Conservation (phyloP, 805 yeast genomes). For the Metschnikowia gelsemii region DNA sequence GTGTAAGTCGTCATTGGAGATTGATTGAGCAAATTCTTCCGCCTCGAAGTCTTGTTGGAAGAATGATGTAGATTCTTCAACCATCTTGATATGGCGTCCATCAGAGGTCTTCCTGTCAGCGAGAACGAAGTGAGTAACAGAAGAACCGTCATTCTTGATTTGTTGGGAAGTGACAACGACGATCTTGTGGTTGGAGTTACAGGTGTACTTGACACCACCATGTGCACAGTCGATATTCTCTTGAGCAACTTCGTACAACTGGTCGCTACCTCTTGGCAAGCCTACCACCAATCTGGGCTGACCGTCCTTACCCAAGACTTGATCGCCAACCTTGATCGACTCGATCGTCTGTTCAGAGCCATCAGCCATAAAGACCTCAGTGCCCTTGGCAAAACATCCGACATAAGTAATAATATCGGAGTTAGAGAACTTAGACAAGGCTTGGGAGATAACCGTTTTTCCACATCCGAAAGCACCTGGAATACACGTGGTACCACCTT, state of each 20-base stretch:
- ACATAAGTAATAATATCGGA: slow-evolving; percentile 95
- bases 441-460: slow-evolving; percentile 96
- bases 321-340: slow-evolving; percentile 9
- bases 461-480: slow-evolving; percentile 99
- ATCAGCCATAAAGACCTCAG: slow-evolving; percentile 10
- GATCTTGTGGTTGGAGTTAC: slow-evolving; percentile 11
- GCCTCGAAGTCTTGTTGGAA: background rate
- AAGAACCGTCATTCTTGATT: slow-evolving; percentile 1
- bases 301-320: slow-evolving; percentile 11
- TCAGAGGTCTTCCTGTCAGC: background rate
- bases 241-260: slow-evolving; percentile 10
- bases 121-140: slow-evolving; percentile 1
- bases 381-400: slow-evolving; percentile 43
- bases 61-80: slow-evolving; percentile 1
- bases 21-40: background rate
- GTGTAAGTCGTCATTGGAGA: slow-evolving; percentile 2
- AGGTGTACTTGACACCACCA: slow-evolving; percentile 2
- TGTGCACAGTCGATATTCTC: background rate
- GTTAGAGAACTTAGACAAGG: slow-evolving; percentile 94
- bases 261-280: slow-evolving; percentile 10
- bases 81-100: slow-evolving; percentile 6
- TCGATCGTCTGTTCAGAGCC: slow-evolving; percentile 10
- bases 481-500: slow-evolving; percentile 99
- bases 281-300: slow-evolving; percentile 9
- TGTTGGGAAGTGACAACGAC: slow-evolving; percentile 6